A percentile compares a stretch with the other conserved stretches of the same genome.
phyloP scores from a whole-genome alignment of 2,329 filamentous ascomycete species.

The Coleophoma cylindrospora region DNA sequence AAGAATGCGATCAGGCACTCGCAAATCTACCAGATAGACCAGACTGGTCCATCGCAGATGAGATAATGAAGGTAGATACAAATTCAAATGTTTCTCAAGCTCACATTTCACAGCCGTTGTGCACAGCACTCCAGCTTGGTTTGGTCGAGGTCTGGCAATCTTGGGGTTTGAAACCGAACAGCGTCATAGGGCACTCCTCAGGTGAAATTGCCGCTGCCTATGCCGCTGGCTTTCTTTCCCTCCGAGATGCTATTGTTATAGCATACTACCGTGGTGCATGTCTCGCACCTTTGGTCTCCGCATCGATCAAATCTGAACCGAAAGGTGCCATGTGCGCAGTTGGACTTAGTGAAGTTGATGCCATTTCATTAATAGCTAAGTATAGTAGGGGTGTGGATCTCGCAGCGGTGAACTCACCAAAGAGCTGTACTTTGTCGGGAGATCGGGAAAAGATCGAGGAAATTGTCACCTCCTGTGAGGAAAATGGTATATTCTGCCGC shows the following conservation, averaged over 20 bases:
- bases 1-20: background rate
- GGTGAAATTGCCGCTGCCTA: constrained; percentile 30
- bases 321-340: constrained; percentile 48
- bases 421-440: constrained; percentile 15
- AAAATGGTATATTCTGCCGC: constrained; percentile 7
- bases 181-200: constrained; percentile 19
- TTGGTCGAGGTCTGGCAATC: constrained; percentile 13
- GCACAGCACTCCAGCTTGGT: constrained; percentile 13
- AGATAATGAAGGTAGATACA: constrained; percentile 26
- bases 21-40: background rate
- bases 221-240: constrained; percentile 12
- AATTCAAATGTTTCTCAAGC: constrained; percentile 3
- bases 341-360: constrained; percentile 21
- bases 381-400: constrained; percentile 13
- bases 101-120: constrained; percentile 21
- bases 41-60: constrained; percentile 10
- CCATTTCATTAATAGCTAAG: background rate
- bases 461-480: background rate
- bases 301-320: background rate
- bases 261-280: constrained; percentile 11
- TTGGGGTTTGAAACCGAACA: constrained; percentile 8
- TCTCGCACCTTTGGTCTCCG: constrained; percentile 18
- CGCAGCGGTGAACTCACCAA: constrained; percentile 20
- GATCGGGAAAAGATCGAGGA: constrained; percentile 7
- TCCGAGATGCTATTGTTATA: constrained; percentile 2